Evolutionary conservation across 768 basidiomycete genomes (phyloP).

Genomic region (Trametes sanguinea): DNA sequence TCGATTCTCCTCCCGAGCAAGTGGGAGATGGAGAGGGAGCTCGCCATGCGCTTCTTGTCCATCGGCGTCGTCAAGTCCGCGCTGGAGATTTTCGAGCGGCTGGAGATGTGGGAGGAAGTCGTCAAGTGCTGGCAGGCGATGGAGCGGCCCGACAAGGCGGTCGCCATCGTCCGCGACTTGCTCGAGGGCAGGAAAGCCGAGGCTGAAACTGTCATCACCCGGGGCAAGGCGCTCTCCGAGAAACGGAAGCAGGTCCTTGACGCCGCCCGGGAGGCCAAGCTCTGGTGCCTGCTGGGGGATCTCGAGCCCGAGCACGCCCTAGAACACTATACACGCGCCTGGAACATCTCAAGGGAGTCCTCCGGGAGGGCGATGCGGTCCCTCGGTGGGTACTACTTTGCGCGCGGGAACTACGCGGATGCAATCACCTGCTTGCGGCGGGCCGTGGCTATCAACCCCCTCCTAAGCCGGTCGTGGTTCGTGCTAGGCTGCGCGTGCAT

Average conservation of each 20-base stretch:
- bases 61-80: slow-evolving; percentile 90
- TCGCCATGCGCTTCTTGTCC: slow-evolving; percentile 79
- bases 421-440: slow-evolving; percentile 67
- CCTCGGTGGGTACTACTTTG: slow-evolving; percentile 82
- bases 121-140: slow-evolving; percentile 84
- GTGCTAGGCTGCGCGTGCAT: slow-evolving; percentile 91
- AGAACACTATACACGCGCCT: slow-evolving; percentile 80
- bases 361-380: slow-evolving; percentile 93
- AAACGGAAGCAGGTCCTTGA: slow-evolving; percentile 53
- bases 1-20: slow-evolving; percentile 80
- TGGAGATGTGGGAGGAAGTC: slow-evolving; percentile 99
- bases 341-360: slow-evolving; percentile 75
- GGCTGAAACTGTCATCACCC: slow-evolving; percentile 65
- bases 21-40: slow-evolving; percentile 93
- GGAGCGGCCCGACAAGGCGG: slow-evolving; percentile 77
- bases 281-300: slow-evolving; percentile 95
- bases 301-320: slow-evolving; percentile 72
- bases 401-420: slow-evolving; percentile 59
- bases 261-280: slow-evolving; percentile 76
- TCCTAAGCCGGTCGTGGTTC: slow-evolving; percentile 91
- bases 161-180: slow-evolving; percentile 81
- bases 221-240: slow-evolving; percentile 54
- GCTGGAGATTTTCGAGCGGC: slow-evolving; percentile 87
- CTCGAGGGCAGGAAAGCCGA: slow-evolving; percentile 85
- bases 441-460: slow-evolving; percentile 87